A percentile compares a stretch with the other conserved stretches of the same genome.
Conservation (phyloP, 176 grass and related monocot genomes). For the Oryza brachyantha region DNA sequence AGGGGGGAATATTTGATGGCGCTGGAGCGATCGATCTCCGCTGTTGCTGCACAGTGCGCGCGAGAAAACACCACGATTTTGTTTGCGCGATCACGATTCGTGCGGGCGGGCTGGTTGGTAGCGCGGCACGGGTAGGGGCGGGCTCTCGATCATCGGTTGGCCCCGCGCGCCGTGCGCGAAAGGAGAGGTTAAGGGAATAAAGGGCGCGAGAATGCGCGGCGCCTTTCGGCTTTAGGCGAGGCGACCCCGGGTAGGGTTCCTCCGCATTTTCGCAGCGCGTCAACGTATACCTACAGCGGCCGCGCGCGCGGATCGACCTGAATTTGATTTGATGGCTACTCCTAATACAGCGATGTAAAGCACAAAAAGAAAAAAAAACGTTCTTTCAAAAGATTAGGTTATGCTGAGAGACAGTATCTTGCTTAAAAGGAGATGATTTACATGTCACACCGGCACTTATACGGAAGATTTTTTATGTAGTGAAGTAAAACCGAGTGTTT, state of each 20-base stretch:
- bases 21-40: not conserved
- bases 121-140: not conserved
- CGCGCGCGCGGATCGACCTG: not conserved
- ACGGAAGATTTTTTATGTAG: not conserved
- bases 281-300: not conserved
- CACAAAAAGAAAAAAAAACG: too few relatives aligned
- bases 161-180: not conserved
- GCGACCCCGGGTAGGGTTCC: too few relatives aligned
- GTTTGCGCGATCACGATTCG: constrained; percentile 31
- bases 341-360: not conserved
- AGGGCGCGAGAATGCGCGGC: not conserved
- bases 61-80: not conserved
- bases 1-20: not conserved
- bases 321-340: not conserved
- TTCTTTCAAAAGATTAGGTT: not conserved
- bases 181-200: not conserved
- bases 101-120: not conserved
- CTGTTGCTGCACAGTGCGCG: constrained; percentile 2
- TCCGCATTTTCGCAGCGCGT: not conserved
- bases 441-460: not conserved
- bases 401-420: not conserved
- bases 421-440: not conserved
- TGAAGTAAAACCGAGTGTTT: not conserved
- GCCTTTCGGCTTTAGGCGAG: not conserved
- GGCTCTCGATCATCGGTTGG: not conserved